These are phyloP conservation scores for Kazachstania psychrophila DNA, from an alignment of 805 yeast genomes.

Conservation along the genomic window DNA sequence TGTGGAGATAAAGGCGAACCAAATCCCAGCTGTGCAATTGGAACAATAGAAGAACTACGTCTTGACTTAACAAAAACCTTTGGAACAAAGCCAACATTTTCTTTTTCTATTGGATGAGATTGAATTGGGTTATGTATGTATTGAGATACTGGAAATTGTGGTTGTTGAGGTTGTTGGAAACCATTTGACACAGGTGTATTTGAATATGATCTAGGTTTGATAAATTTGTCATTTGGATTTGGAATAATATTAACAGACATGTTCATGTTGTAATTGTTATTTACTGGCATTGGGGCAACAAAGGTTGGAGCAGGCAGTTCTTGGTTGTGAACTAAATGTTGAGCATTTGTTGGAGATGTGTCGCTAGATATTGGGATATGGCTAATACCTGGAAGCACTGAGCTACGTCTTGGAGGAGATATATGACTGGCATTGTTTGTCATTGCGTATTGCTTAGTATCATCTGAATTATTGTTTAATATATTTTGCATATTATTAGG, in stretches of 20 bases:
- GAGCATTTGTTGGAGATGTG: neutral
- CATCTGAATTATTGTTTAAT: too few species aligned
- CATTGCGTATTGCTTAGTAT: too few species aligned
- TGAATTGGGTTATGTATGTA: neutral
- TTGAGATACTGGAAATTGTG: neutral
- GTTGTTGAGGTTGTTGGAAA: neutral
- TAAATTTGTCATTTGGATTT: constrained; percentile 9
- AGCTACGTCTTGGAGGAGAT: too few species aligned
- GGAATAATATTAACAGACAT: too few species aligned
- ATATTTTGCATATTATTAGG: neutral
- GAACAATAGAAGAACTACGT: constrained; percentile 21
- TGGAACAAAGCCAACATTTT: constrained; percentile 29
- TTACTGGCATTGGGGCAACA: too few species aligned
- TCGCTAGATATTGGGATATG: too few species aligned
- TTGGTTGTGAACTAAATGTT: too few species aligned
- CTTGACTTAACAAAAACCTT: constrained; percentile 30
- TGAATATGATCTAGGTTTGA: constrained; percentile 26
- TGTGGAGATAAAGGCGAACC: constrained; percentile 1
- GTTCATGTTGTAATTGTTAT: too few species aligned
- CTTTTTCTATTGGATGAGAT: constrained; percentile 16
- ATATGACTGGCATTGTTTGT: too few species aligned
- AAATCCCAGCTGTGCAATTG: neutral
- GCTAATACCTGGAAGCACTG: too few species aligned
- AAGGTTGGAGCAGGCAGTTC: too few species aligned
- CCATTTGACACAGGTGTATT: constrained; percentile 11